Conservation (phyloP, 495 filamentous ascomycete species). For the Hypoxylon rickii region DNA sequence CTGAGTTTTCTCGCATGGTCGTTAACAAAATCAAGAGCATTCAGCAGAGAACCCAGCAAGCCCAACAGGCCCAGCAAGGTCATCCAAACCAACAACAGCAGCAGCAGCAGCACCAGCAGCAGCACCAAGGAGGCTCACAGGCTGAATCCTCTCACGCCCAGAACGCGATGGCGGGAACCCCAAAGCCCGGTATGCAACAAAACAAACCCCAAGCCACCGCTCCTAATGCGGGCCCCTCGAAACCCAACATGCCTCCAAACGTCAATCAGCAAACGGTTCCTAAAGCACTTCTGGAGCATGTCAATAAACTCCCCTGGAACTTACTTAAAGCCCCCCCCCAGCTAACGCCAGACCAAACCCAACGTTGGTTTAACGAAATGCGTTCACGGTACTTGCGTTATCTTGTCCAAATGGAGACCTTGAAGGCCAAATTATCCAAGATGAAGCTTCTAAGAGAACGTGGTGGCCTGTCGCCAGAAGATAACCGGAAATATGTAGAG, state of each 20-base stretch:
- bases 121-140: background rate
- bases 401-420: conserved; percentile 43
- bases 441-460: conserved; percentile 43
- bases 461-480: conserved; percentile 32
- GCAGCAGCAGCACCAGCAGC: conserved; percentile 19
- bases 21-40: conserved; percentile 57
- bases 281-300: conserved; percentile 41
- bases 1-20: conserved; percentile 67
- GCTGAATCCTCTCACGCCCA: too few species aligned
- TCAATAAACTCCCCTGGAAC: conserved; percentile 43
- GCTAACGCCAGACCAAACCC: conserved; percentile 27
- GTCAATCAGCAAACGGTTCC: conserved; percentile 25
- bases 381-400: conserved; percentile 41
- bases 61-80: conserved; percentile 16
- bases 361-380: conserved; percentile 40
- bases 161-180: conserved; percentile 13
- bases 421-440: conserved; percentile 24
- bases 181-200: conserved; percentile 29
- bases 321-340: conserved; percentile 23
- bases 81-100: conserved; percentile 18
- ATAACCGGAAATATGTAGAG: conserved; percentile 41
- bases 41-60: conserved; percentile 22
- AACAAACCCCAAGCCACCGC: conserved; percentile 28
- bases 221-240: conserved; percentile 7
- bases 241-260: too few species aligned